phyloP scores from a whole-genome alignment of 768 basidiomycete genomes.

The Trametes villosa region DNA sequence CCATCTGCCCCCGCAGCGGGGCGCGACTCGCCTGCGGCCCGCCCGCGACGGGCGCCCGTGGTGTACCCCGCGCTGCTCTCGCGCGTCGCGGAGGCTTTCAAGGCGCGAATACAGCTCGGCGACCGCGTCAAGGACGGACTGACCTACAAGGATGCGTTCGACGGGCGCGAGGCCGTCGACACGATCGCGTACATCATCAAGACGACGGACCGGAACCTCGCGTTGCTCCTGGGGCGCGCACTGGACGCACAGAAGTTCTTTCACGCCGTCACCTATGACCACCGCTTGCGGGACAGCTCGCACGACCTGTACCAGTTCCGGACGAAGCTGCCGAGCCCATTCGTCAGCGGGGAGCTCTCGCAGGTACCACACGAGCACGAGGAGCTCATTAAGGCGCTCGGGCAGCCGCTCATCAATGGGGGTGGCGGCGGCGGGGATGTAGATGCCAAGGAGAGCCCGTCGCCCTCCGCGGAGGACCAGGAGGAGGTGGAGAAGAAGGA shows the following conservation, averaged over 20 bases:
- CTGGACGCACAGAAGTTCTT: constrained; percentile 99
- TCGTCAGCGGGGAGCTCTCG: constrained; percentile 75
- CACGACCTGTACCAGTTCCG: constrained; percentile 94
- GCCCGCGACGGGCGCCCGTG: constrained; percentile 60
- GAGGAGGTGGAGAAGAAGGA: constrained; percentile 32
- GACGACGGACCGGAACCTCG: constrained; percentile 95
- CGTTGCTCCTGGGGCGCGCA: constrained; percentile 91
- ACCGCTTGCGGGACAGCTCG: constrained; percentile 86
- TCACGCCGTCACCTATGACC: constrained; percentile 99
- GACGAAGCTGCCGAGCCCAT: constrained; percentile 80
- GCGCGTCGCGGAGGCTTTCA: constrained; percentile 92
- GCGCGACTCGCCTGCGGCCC: constrained; percentile 42
- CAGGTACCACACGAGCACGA: constrained; percentile 43
- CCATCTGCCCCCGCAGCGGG: constrained; percentile 29
- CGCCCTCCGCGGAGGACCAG: constrained; percentile 37
- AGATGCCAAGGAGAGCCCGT: constrained; percentile 34
- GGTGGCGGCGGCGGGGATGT: constrained; percentile 31
- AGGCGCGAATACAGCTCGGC: constrained; percentile 71
- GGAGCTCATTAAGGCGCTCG: constrained; percentile 32
- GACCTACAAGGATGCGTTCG: constrained; percentile 95
- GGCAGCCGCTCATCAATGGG: constrained; percentile 34
- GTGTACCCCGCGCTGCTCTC: constrained; percentile 97
- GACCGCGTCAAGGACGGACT: constrained; percentile 94
- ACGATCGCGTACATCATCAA: constrained; percentile 98
- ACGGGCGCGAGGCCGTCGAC: constrained; percentile 96